These are phyloP conservation scores for Metschnikowia shivogae DNA, from an alignment of 805 yeast species.

Conservation along the genomic window DNA sequence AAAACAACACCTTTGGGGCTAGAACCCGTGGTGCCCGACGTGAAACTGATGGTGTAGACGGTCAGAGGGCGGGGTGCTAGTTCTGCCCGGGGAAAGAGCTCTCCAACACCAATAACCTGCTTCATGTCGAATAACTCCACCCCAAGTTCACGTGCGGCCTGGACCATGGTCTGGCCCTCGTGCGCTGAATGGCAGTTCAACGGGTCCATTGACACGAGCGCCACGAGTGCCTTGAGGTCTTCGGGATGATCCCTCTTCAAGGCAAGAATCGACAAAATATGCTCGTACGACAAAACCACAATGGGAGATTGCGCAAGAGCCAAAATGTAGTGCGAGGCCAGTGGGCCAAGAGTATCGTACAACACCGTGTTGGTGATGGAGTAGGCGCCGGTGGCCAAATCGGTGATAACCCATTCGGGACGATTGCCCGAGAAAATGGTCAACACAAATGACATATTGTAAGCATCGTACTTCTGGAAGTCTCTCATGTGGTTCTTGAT, in stretches of 20 bases:
- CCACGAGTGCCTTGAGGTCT: slow-evolving; percentile 18
- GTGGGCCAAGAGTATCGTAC: slow-evolving; percentile 41
- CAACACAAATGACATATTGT: slow-evolving; percentile 41
- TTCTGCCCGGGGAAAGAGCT: slow-evolving; percentile 18
- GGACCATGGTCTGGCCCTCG: slow-evolving; percentile 28
- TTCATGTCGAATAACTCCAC: slow-evolving; percentile 20
- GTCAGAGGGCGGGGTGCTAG: slow-evolving; percentile 18
- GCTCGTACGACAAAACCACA: slow-evolving; percentile 29
- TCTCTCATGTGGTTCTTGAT: slow-evolving; percentile 17
- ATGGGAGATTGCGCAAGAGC: slow-evolving; percentile 59
- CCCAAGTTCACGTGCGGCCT: slow-evolving; percentile 13
- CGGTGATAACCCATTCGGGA: slow-evolving; percentile 66
- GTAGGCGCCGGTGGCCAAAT: slow-evolving; percentile 61
- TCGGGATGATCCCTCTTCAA: slow-evolving; percentile 13
- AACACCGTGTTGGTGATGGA: slow-evolving; percentile 24
- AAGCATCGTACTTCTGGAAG: slow-evolving; percentile 10
- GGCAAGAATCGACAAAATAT: slow-evolving; percentile 8
- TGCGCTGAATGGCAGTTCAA: slow-evolving; percentile 12
- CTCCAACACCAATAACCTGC: slow-evolving; percentile 22
- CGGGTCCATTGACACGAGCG: slow-evolving; percentile 28
- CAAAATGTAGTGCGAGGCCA: slow-evolving; percentile 61
- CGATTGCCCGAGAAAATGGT: slow-evolving; percentile 56
- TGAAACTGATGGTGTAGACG: slow-evolving; percentile 24
- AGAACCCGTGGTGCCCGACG: slow-evolving; percentile 28
- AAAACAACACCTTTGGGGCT: slow-evolving; percentile 25